These are phyloP conservation scores for Adansonia grandidieri DNA, from an alignment of 441 rosid species.

Conservation along the genomic window DNA sequence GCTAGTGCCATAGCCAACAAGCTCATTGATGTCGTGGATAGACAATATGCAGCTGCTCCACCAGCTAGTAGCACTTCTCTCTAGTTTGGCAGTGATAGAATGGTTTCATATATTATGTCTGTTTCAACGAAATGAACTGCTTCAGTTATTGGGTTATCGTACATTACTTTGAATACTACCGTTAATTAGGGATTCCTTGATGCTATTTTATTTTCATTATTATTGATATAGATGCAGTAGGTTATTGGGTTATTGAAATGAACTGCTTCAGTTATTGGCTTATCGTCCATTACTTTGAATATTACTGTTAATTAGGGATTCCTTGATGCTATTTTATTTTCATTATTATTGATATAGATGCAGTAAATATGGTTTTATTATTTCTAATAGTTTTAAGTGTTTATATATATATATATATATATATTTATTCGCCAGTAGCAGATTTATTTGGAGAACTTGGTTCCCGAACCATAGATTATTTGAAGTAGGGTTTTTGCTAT, in stretches of 20 bases:
- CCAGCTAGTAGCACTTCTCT: conserved; percentile 34
- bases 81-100: conserved; percentile 10
- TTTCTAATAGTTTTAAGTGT: background rate
- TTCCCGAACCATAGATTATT: background rate
- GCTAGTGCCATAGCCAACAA: conserved; percentile 68
- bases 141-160: background rate
- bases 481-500: background rate
- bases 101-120: conserved; percentile 1
- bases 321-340: background rate
- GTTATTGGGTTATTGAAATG: background rate
- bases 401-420: background rate
- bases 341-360: background rate
- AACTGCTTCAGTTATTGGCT: background rate
- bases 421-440: no score
- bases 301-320: conserved; percentile 14
- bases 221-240: background rate
- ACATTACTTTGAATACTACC: background rate
- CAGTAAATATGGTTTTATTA: background rate
- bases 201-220: background rate
- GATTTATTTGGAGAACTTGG: no score
- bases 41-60: conserved; percentile 47
- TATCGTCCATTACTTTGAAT: background rate
- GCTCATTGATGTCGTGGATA: conserved; percentile 60
- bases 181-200: background rate
- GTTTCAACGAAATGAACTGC: background rate